Evolutionary conservation across 768 basidiomycete species (phyloP), one percentile per base, ranked within the genome.

Genomic region (Cantharellus cinnabarinus): DNA sequence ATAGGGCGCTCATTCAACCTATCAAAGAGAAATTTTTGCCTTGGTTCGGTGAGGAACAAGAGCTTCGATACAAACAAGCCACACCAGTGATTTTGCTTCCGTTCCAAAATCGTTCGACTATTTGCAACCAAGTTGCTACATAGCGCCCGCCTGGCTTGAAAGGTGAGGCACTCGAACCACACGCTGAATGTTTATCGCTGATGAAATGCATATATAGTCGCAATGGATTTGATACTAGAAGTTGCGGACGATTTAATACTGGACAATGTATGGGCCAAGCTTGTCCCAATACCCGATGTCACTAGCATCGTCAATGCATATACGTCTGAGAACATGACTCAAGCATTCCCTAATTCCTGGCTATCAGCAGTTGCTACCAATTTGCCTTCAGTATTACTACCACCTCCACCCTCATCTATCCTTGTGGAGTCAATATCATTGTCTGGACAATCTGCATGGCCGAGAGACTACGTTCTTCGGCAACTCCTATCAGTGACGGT

Each of bases 221-320:
- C 20, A 29, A 97, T 97, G 93, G 93, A 97, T 73, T 68, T 87
- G 68, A 72, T 91, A n/a, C 79, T 97, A 55, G 60, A 74, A 62
- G 52, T 82, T 62, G 75, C 75, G 48, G 90, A 97, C 72, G 76
- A 82, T 40, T 76, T 75, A 66, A 37, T 85, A 53, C 74, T 95
- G 64, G 93, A 97, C 79, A 72, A 71, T 53, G 68, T 82, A n/a
- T 97, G 84, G 77, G 80, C 87, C 2, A 74, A 73, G 57, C 68
- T 88, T 62, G 73, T 90, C 55, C 93, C 58, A 56, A 58, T 65
- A 41, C 68, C 70, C 51, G 70, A 70, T 55, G 70, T 70, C 63
- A 61, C 61, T 38, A 57, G 57, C 20, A 50, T 65, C 5, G 60
- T n/a, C 5, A 51, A 4, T 63, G 44, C 48, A 60, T 10, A 62